Evolutionary conservation across 192 early-diverging fungal genomes (phyloP).

Genomic region (Coemansia sp.): DNA sequence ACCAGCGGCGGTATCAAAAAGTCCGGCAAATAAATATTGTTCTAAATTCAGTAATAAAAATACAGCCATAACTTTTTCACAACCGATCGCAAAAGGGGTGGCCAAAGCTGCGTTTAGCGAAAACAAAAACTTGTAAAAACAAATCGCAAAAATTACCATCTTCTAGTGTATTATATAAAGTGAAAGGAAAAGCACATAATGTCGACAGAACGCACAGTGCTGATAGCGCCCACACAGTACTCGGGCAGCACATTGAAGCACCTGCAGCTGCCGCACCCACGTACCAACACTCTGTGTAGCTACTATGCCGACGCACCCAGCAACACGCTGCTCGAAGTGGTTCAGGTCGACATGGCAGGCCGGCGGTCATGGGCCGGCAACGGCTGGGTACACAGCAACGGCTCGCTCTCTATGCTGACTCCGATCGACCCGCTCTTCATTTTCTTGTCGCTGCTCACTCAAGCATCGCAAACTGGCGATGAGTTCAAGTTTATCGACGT

Average conservation of each 20-base stretch:
- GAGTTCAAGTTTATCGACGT: conserved; percentile 42
- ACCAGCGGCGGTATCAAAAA: conserved; percentile 74
- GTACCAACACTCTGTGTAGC: conserved; percentile 20
- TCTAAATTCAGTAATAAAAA: neutral
- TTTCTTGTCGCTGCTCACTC: conserved; percentile 32
- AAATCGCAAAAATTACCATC: neutral
- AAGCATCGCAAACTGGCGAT: conserved; percentile 10
- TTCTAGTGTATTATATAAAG: neutral
- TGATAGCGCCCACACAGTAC: conserved; percentile 26
- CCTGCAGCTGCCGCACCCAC: conserved; percentile 38
- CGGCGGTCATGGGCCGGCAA: conserved; percentile 40
- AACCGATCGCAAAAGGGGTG: too few relatives aligned
- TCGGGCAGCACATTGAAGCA: conserved; percentile 21
- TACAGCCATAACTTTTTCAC: too few relatives aligned
- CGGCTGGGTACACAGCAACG: conserved; percentile 26
- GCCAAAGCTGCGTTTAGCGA: neutral
- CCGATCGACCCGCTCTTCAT: conserved; percentile 43
- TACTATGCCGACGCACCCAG: conserved; percentile 25
- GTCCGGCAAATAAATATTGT: conserved; percentile 58
- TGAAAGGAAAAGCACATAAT: neutral
- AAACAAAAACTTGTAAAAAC: neutral
- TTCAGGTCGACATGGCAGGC: conserved; percentile 27
- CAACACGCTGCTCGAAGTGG: conserved; percentile 35
- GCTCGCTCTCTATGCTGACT: conserved; percentile 25
- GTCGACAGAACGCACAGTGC: conserved; percentile 17